Evolutionary conservation across 441 rosid species (phyloP).

Genomic region (Erodium texanum): DNA sequence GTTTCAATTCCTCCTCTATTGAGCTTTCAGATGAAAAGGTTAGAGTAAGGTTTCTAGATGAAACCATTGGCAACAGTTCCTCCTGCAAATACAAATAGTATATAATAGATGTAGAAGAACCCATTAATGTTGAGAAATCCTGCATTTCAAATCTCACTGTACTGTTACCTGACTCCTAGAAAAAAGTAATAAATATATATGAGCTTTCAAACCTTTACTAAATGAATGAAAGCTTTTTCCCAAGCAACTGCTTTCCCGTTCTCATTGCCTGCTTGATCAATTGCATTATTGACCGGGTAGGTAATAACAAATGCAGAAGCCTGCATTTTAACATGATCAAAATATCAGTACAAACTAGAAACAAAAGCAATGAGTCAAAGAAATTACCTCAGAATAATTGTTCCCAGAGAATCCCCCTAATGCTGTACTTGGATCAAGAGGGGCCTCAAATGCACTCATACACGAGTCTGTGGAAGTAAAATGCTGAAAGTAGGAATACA

Average conservation of each 20-base stretch:
- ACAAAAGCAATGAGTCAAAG: slow-evolving; percentile 22
- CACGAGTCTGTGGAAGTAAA: slow-evolving; percentile 57
- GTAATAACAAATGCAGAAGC: slow-evolving; percentile 67
- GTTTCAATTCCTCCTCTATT: slow-evolving; percentile 69
- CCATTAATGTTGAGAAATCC: not conserved
- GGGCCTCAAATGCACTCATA: slow-evolving; percentile 65
- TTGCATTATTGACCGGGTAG: slow-evolving; percentile 61
- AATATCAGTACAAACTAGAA: slow-evolving; percentile 18
- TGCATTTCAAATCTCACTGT: slow-evolving; percentile 6
- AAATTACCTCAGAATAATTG: slow-evolving; percentile 55
- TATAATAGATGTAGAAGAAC: not conserved
- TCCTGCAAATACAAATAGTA: slow-evolving; percentile 31
- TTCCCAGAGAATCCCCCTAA: slow-evolving; percentile 63
- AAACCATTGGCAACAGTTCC: slow-evolving; percentile 49
- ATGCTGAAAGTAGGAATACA: slow-evolving; percentile 37
- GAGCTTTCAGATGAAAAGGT: slow-evolving; percentile 77
- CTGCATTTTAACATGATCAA: slow-evolving; percentile 34
- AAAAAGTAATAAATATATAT: slow-evolving; percentile 11
- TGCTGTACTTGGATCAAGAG: slow-evolving; percentile 69
- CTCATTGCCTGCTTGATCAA: slow-evolving; percentile 40
- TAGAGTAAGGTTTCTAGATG: slow-evolving; percentile 53
- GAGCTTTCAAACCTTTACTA: slow-evolving; percentile 45
- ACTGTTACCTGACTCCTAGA: not conserved
- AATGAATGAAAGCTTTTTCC: slow-evolving; percentile 60
- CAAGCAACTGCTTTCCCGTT: slow-evolving; percentile 65